phyloP scores from a whole-genome alignment of 1,284 basidiomycete genomes.

The Microbotryum saponariae region DNA sequence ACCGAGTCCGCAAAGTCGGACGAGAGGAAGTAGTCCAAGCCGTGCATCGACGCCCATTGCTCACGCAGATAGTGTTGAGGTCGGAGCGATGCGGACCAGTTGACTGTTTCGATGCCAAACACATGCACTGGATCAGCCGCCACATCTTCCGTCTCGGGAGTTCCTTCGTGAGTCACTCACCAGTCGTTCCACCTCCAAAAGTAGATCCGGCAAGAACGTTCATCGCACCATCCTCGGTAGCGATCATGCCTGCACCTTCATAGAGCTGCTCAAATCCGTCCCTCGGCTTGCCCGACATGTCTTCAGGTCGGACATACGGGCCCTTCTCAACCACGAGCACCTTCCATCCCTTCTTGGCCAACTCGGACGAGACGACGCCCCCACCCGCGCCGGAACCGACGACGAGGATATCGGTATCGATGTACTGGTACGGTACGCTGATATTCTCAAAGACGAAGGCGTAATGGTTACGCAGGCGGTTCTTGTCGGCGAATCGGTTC shows the following conservation, averaged over 20 bases:
- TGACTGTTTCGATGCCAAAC: constrained; percentile 35
- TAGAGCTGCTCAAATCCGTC: constrained; percentile 42
- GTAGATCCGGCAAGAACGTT: constrained; percentile 43
- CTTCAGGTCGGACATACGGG: constrained; percentile 39
- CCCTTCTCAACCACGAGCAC: constrained; percentile 47
- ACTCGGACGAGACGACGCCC: constrained; percentile 40
- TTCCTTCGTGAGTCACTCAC: neutral
- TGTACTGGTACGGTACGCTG: constrained; percentile 7
- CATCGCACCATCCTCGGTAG: constrained; percentile 42
- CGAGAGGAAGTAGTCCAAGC: constrained; percentile 41
- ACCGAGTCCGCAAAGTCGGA: constrained; percentile 40
- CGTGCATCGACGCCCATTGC: constrained; percentile 42
- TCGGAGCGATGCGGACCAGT: constrained; percentile 46
- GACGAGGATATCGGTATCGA: constrained; percentile 36
- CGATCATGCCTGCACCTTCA: constrained; percentile 42
- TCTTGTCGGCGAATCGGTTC: constrained; percentile 9
- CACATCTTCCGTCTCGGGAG: too few species aligned
- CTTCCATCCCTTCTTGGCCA: constrained; percentile 40
- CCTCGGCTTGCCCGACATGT: constrained; percentile 39
- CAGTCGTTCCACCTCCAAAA: constrained; percentile 46
- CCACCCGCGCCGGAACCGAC: constrained; percentile 47
- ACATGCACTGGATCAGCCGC: too few species aligned
- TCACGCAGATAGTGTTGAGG: constrained; percentile 43
- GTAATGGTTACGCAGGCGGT: constrained; percentile 11
- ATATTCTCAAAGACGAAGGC: constrained; percentile 23